Evolutionary conservation across 2,329 filamentous ascomycete genomes (phyloP).

Genomic region (Penicillium thymicola): DNA sequence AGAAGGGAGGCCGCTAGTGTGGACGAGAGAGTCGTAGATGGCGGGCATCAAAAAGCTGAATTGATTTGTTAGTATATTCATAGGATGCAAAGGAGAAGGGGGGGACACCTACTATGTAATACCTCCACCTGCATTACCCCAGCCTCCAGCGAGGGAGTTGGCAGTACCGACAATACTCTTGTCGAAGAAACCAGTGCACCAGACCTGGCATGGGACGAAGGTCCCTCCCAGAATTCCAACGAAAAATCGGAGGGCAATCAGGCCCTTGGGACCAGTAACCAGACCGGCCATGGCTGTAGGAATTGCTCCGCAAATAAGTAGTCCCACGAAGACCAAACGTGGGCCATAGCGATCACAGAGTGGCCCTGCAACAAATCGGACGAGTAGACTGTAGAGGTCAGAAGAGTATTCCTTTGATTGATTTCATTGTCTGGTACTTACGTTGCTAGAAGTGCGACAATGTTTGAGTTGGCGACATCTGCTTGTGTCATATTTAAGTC

Average conservation of each 20-base stretch:
- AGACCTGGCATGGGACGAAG: slow-evolving; percentile 70
- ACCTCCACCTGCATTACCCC: slow-evolving; percentile 83
- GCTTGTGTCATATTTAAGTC: slow-evolving; percentile 69
- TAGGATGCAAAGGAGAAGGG: background rate
- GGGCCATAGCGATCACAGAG: slow-evolving; percentile 84
- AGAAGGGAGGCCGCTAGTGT: slow-evolving; percentile 55
- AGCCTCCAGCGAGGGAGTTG: slow-evolving; percentile 79
- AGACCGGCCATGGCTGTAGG: slow-evolving; percentile 80
- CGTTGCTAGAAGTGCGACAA: slow-evolving; percentile 73
- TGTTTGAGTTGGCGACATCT: slow-evolving; percentile 85
- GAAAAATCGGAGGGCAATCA: slow-evolving; percentile 45
- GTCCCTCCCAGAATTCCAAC: slow-evolving; percentile 44
- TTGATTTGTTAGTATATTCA: background rate
- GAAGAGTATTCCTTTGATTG: background rate
- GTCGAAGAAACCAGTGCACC: slow-evolving; percentile 90
- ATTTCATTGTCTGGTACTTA: slow-evolving; percentile 31
- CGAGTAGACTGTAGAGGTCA: slow-evolving; percentile 54
- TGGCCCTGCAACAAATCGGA: slow-evolving; percentile 75
- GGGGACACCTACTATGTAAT: slow-evolving; percentile 63
- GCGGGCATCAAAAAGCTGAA: slow-evolving; percentile 78
- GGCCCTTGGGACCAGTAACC: slow-evolving; percentile 60
- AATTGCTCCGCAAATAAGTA: slow-evolving; percentile 73
- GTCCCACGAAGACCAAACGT: slow-evolving; percentile 72
- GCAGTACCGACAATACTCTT: slow-evolving; percentile 87
- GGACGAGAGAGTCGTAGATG: slow-evolving; percentile 73